phyloP scores from a whole-genome alignment of 2,329 filamentous ascomycete genomes.

The Annulohypoxylon truncatum region DNA sequence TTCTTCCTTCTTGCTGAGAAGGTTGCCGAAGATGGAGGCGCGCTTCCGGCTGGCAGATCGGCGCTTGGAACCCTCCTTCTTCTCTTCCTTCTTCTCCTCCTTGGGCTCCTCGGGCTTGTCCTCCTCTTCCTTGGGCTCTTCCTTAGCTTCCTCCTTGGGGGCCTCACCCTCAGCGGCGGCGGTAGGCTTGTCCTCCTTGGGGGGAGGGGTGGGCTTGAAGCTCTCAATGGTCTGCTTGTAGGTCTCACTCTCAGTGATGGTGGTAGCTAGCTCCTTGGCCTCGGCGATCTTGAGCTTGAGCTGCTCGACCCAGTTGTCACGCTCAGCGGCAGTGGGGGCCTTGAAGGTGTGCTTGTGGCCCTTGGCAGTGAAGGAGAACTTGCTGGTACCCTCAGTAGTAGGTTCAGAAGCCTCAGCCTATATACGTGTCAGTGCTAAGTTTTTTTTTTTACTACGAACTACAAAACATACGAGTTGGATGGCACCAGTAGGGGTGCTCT shows the following conservation, averaged over 20 bases:
- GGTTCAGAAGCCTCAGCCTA: slow-evolving; percentile 75
- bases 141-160: slow-evolving; percentile 51
- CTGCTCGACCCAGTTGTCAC: slow-evolving; percentile 91
- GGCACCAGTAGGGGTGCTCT: slow-evolving; percentile 81
- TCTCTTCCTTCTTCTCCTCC: slow-evolving; percentile 55
- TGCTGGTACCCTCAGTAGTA: slow-evolving; percentile 77
- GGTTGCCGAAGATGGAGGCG: slow-evolving; percentile 69
- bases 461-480: slow-evolving; percentile 80
- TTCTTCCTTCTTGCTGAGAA: slow-evolving; percentile 68
- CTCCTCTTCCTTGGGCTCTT: slow-evolving; percentile 67
- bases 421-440: slow-evolving; percentile 49
- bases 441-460: background rate
- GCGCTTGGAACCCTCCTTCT: slow-evolving; percentile 70
- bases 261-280: slow-evolving; percentile 82
- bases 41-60: slow-evolving; percentile 75
- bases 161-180: slow-evolving; percentile 51
- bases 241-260: slow-evolving; percentile 79
- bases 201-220: slow-evolving; percentile 62
- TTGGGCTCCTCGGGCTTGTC: slow-evolving; percentile 56
- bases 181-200: slow-evolving; percentile 60
- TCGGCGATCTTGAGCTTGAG: slow-evolving; percentile 85
- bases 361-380: slow-evolving; percentile 87
- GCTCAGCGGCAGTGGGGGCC: slow-evolving; percentile 77
- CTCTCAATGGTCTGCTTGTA: slow-evolving; percentile 90
- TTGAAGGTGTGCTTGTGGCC: slow-evolving; percentile 96